A percentile compares a stretch with the other conserved stretches of the same genome.
These are phyloP conservation scores for Liriodendron chinense DNA, from an alignment of 164 flowering plant genomes.

Conservation along the genomic window DNA sequence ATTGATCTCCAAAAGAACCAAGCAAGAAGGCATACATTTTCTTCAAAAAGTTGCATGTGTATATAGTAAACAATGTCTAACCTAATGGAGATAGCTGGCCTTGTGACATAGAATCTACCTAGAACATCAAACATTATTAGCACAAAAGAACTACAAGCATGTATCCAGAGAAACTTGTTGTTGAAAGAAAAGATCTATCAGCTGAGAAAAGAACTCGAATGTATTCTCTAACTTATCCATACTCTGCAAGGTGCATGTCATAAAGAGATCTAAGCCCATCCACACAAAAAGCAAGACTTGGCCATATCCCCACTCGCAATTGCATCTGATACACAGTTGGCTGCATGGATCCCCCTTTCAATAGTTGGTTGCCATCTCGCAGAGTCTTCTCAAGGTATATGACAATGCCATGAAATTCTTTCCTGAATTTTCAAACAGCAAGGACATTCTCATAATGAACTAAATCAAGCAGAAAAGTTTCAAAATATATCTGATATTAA, in stretches of 20 bases:
- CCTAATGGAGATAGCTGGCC: too few relatives aligned
- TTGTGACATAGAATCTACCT: too few relatives aligned
- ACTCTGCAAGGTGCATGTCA: slow-evolving; percentile 82
- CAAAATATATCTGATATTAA: neutral
- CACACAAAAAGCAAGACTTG: slow-evolving; percentile 63
- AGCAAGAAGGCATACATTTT: too few relatives aligned
- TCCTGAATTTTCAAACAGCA: slow-evolving; percentile 35
- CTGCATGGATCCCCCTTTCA: slow-evolving; percentile 49
- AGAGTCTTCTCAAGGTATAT: slow-evolving; percentile 54
- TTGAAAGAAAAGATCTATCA: neutral
- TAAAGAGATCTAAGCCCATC: slow-evolving; percentile 66
- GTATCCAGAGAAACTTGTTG: neutral
- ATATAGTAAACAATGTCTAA: too few relatives aligned
- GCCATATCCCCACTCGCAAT: slow-evolving; percentile 58
- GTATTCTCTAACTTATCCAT: slow-evolving; percentile 17
- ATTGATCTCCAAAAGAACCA: too few relatives aligned
- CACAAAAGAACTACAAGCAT: neutral
- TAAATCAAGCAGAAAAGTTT: neutral
- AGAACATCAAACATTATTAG: neutral
- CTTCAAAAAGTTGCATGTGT: too few relatives aligned
- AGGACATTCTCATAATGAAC: neutral
- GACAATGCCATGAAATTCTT: slow-evolving; percentile 55
- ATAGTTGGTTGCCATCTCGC: slow-evolving; percentile 58
- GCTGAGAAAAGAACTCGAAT: neutral
- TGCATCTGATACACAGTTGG: slow-evolving; percentile 46